Evolutionary conservation across 1,139 yeast species (phyloP), one percentile per base, ranked within the genome.

Genomic region (Chernovozyma aurita): DNA sequence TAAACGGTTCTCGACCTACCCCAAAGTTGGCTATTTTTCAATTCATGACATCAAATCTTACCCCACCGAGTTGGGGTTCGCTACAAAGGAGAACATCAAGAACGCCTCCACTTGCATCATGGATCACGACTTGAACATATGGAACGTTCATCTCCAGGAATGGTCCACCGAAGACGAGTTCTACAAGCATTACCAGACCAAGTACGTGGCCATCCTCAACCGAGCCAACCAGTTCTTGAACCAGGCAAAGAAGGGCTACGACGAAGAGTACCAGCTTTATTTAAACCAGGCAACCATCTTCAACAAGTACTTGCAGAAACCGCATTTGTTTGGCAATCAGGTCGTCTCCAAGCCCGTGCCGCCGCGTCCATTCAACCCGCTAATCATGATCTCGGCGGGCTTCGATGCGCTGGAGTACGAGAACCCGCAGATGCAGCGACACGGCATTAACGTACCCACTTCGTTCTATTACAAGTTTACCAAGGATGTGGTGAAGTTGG

Each of bases 401-500:
- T 86, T 86, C 55, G 95, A 86, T 60, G 95, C 95, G 2, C 81
- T 87, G 21, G 95, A 86, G 54, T 80, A 77, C 53, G 95, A 86
- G 52, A 80, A 81, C 41, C 77, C 78, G 16, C 78, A 80, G 40
- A 86, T 86, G 95, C 95, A 86, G 58, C 68, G 95, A 41, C 95
- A 86, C 52, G 81, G 81, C 0, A 86, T 83, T 24, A 80, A 82
- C 46, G 90, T 86, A 4, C 95, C 95, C 4, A 85, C 95, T 0
- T 75, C 82, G 20, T 86, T 86, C 55, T 86, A 82, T 55, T 73
- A 85, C 18, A 72, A 71, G 28, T 85, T 86, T 50, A 82, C 95
- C 3, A 70, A 72, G 32, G 95, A 85, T 53, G 80, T 84, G 2
- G 78, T 80, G 12, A 73, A 71, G 41, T 61, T 86, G 33, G 85